Conservation (phyloP, 2,329 filamentous ascomycete species). For the Sordariomycetes sp. region DNA sequence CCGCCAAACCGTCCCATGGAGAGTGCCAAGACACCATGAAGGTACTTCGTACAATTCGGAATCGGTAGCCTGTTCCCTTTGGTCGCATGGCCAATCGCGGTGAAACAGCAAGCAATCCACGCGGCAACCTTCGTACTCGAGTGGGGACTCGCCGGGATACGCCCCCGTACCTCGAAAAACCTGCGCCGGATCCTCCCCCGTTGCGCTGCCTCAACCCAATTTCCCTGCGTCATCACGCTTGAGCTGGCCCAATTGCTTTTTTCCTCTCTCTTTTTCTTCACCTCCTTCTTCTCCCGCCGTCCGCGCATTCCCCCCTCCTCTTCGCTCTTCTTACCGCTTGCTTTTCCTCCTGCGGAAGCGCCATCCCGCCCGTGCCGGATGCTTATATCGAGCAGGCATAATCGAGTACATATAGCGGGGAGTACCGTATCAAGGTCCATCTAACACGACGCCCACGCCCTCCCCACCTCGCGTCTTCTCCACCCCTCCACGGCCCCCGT, state of each 20-base stretch:
- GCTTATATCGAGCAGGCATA: background rate
- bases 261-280: background rate
- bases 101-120: background rate
- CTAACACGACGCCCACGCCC: conserved; percentile 1
- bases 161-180: background rate
- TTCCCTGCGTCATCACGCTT: background rate
- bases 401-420: background rate
- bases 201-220: background rate
- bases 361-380: background rate
- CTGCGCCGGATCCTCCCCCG: background rate
- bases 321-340: background rate
- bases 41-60: too few species aligned
- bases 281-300: background rate
- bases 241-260: background rate
- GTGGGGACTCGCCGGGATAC: background rate
- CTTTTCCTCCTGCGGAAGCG: background rate
- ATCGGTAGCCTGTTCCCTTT: too few species aligned
- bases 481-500: background rate
- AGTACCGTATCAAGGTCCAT: background rate
- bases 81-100: background rate
- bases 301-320: background rate
- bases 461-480: background rate
- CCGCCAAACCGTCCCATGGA: too few species aligned
- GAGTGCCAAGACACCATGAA: too few species aligned
- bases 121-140: background rate